Conservation (phyloP, 352 stramenopile species). For the Lagenidium sp. region DNA sequence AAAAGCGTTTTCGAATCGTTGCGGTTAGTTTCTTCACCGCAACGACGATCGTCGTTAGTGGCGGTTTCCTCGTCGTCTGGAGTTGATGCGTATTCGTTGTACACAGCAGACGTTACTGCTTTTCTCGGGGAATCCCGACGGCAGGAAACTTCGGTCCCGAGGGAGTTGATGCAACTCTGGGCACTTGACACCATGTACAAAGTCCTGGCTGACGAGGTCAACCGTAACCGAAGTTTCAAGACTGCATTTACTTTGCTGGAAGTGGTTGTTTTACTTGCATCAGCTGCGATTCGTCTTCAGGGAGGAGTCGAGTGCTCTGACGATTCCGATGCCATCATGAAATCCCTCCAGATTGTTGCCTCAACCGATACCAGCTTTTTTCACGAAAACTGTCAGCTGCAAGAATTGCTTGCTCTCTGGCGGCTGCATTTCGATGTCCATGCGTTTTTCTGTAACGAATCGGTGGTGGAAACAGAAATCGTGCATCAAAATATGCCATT, state of each 20-base stretch:
- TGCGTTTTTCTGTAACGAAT: conserved; percentile 23
- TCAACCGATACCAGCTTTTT: conserved; percentile 70
- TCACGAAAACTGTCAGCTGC: conserved; percentile 33
- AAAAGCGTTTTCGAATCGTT: conserved; percentile 14
- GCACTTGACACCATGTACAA: conserved; percentile 42
- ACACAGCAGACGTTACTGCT: conserved; percentile 13
- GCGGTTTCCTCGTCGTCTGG: too few species aligned
- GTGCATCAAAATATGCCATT: conserved; percentile 27
- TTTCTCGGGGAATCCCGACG: conserved; percentile 18
- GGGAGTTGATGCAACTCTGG: conserved; percentile 35
- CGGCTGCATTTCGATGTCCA: conserved; percentile 49
- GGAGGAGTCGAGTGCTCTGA: background rate
- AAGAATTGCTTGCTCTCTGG: conserved; percentile 57
- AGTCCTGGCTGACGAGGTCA: conserved; percentile 19
- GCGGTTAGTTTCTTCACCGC: conserved; percentile 1
- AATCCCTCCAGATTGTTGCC: conserved; percentile 71
- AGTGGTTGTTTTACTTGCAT: conserved; percentile 41
- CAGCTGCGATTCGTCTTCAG: conserved; percentile 29
- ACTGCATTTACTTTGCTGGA: conserved; percentile 23
- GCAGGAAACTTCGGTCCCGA: conserved; percentile 3
- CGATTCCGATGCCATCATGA: conserved; percentile 22
- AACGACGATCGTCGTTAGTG: background rate
- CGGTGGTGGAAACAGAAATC: conserved; percentile 2
- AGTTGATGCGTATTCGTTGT: conserved; percentile 5
- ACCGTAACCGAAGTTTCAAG: conserved; percentile 18